Evolutionary conservation across 1,284 basidiomycete species (phyloP).

Genomic region (Moesziomyces aphidis): DNA sequence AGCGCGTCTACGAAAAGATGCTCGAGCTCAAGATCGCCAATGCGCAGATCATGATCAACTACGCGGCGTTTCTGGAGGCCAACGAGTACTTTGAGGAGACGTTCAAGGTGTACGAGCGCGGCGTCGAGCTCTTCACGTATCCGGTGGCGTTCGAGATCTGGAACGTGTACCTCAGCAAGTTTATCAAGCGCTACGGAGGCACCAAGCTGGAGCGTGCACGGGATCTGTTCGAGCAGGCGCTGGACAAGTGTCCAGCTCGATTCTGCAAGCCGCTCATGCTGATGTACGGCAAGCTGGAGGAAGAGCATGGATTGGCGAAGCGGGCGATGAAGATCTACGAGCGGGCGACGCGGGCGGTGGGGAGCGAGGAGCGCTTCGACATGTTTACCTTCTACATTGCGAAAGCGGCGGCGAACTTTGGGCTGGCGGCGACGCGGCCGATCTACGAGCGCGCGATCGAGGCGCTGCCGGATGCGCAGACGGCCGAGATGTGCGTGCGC

Average conservation of each 20-base stretch:
- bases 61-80: slow-evolving; percentile 95
- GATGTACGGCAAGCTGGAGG: slow-evolving; percentile 94
- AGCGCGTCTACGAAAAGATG: slow-evolving; percentile 95
- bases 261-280: slow-evolving; percentile 94
- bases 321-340: slow-evolving; percentile 96
- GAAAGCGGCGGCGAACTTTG: slow-evolving; percentile 91
- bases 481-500: slow-evolving; percentile 96
- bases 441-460: slow-evolving; percentile 98
- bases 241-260: slow-evolving; percentile 94
- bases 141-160: slow-evolving; percentile 98
- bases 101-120: slow-evolving; percentile 98
- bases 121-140: slow-evolving; percentile 96
- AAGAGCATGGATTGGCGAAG: slow-evolving; percentile 93
- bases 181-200: slow-evolving; percentile 94
- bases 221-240: slow-evolving; percentile 96
- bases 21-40: slow-evolving; percentile 98
- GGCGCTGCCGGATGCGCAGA: slow-evolving; percentile 88
- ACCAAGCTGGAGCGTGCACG: slow-evolving; percentile 92
- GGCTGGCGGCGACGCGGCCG: slow-evolving; percentile 92
- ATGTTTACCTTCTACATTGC: slow-evolving; percentile 98
- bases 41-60: slow-evolving; percentile 92
- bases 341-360: slow-evolving; percentile 86
- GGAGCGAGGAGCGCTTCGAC: slow-evolving; percentile 92
- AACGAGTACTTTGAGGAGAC: slow-evolving; percentile 98
- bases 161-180: slow-evolving; percentile 98